Evolutionary conservation across 768 basidiomycete genomes (phyloP), one percentile per base, ranked within the genome.

Genomic region (Paxillus involutus): DNA sequence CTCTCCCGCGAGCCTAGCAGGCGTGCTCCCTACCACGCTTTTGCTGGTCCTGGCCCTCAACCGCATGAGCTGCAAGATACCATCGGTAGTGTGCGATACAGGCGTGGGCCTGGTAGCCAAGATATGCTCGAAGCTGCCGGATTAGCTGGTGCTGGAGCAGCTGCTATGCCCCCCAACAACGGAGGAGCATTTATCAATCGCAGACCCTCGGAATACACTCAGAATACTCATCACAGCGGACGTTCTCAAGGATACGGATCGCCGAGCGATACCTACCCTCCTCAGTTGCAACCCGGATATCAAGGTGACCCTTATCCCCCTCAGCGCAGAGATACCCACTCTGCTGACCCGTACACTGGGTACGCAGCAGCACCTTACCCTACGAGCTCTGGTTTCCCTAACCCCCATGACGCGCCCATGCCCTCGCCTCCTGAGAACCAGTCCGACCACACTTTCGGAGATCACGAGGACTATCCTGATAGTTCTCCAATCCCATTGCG

Each of bases 1-100:
- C 59, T 64, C 44, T 65, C 58, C 13, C 64, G 56, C 55, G 69
- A 61, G 50, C 67, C 64, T 19, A 66, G 62, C 57, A 67, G 56
- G 26, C 65, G 51, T 26, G 59, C 65, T 9, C 75, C 75, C 32
- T 77, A 76, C 58, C 68, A 68, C 33, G 75, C 76, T 3, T 76
- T 74, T 55, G 72, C 73, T 2, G 68, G 67, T 10, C 73, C 74
- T 32, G 56, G 39, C 6, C 57, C 62, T 4, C 62, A 62, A 24
- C 58, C 62, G 0, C 63, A 59, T 24, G 62, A 60, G n/a, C 55
- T 57, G 0, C 59, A 50, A 11, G 55, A 57, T 37, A 37, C 47
- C 39, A 44, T 48, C 44, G 59, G 56, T 7, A 62, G 53, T 30
- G 49, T 51, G 39, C 61, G 63, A 30, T 63, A 59, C 36, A 58